Conservation (phyloP, 169 alveolate genomes). For the Plasmodium yoelii region DNA sequence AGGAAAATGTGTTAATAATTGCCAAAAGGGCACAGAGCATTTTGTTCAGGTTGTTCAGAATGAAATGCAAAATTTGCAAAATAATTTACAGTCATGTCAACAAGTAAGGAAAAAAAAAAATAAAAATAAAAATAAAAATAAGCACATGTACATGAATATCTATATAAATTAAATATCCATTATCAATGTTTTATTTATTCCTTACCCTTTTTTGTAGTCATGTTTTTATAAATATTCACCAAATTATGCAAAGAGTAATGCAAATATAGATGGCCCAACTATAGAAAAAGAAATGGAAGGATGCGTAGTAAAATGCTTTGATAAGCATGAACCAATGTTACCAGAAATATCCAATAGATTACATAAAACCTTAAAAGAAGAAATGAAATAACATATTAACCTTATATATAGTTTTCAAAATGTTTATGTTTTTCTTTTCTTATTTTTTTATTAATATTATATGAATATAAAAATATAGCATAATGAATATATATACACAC, state of each 20-base stretch:
- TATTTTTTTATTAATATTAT: no score
- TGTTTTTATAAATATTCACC: constrained; percentile 76
- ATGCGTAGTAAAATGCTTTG: constrained; percentile 85
- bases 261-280: constrained; percentile 70
- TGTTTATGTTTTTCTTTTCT: no score
- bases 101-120: constrained; percentile 76
- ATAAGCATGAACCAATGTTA: constrained; percentile 79
- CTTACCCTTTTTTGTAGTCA: constrained; percentile 20
- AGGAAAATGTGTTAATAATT: constrained; percentile 84
- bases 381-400: constrained; percentile 30
- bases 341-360: constrained; percentile 79
- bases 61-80: constrained; percentile 84
- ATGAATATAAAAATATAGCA: no score
- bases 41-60: constrained; percentile 85
- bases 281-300: constrained; percentile 82
- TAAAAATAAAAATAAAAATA: not conserved
- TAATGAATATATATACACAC: no score
- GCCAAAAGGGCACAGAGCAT: constrained; percentile 84
- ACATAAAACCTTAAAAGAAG: constrained; percentile 65
- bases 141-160: not conserved
- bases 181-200: not conserved
- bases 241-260: constrained; percentile 77
- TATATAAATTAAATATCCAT: not conserved
- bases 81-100: constrained; percentile 80
- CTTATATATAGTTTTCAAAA: no score